These are phyloP conservation scores for Eucalyptus shirleyi DNA, from an alignment of 345 rosid species.

Conservation along the genomic window DNA sequence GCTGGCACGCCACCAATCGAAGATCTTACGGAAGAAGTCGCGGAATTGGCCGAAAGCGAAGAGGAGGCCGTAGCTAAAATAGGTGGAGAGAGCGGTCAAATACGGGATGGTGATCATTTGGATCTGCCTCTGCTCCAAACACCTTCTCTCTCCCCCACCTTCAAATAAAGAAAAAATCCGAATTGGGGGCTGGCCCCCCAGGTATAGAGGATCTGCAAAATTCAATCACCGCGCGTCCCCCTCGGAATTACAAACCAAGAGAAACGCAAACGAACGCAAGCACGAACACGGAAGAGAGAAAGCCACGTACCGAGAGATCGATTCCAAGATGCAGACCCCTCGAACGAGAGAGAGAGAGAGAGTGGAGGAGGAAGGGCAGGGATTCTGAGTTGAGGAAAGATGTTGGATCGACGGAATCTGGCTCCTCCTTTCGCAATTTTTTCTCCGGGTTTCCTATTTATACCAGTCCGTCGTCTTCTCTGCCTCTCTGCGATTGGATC, in stretches of 20 bases:
- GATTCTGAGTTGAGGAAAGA: background rate
- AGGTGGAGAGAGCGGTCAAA: slow-evolving; percentile 33
- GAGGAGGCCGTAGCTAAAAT: slow-evolving; percentile 37
- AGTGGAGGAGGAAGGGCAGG: background rate
- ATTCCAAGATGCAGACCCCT: background rate
- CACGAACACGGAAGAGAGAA: background rate
- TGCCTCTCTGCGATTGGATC: background rate
- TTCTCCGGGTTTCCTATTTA: background rate
- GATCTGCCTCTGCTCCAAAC: background rate
- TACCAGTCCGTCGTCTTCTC: background rate
- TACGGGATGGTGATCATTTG: slow-evolving; percentile 32
- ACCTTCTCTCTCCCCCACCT: background rate
- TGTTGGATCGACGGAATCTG: background rate
- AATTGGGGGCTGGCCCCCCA: no score
- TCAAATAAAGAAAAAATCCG: no score
- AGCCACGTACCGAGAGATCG: background rate
- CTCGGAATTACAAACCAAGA: background rate
- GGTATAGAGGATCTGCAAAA: no score
- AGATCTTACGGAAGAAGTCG: slow-evolving; percentile 29
- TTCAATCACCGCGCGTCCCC: background rate
- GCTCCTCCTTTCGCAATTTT: background rate
- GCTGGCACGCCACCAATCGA: slow-evolving; percentile 18
- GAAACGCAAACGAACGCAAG: background rate
- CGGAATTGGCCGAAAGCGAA: slow-evolving; percentile 41
- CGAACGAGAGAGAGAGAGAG: background rate